Base-by-base conservation (phyloP, 2,329 filamentous ascomycete genomes). In the Ceratocystis harringtonii region DNA sequence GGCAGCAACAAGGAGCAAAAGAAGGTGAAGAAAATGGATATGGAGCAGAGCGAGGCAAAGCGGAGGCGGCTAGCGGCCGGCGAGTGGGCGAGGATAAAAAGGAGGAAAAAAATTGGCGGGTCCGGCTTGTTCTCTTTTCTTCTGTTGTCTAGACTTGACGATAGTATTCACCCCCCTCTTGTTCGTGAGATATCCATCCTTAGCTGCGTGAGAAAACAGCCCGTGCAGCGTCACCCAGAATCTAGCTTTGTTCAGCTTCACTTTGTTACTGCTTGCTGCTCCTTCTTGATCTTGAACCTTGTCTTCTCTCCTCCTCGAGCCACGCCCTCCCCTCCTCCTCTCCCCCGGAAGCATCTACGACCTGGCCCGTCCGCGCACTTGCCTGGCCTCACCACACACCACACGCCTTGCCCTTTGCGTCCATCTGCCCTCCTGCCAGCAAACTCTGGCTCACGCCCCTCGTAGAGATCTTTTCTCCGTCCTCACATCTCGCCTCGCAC, bases 41-140 rank as follows among this genome's bases (percentile, higher is more conserved):
- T 32, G 17, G 44, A 52, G 52, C 52, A 17, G 52, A 30, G 52
- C 25, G 15, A 62, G 28, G 61, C 61, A 22, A 28, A 36, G 15
- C 17, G 44, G 36, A 12, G 22, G 25, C n/a, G 43, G 19, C 15
- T 45, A 30, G 43, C 61, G 19, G 61, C 17, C 25, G 17, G 44
- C 25, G 30, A 19, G 12, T 17, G 60, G 44, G 61, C 41, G 61
- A 62, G 61, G 61, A 62, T 62, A 62, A 62, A 36, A 62, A 62
- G 61, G 61, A 58, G 52, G 52, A 5, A 58, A 25, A 62, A 50
- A 50, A 50, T 36, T 62, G 44, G 10, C 25, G 22, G 61, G 25
- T 32, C 25, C 36, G 44, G 12, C 25, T 45, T 52, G 61, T 50
- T 52, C 28, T 62, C 45, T 48, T 62, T 62, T 62, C 45, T 50